A percentile compares a stretch with the other conserved stretches of the same genome.
phyloP scores from a whole-genome alignment of 805 yeast species.

The Metschnikowia kunwiensis region DNA sequence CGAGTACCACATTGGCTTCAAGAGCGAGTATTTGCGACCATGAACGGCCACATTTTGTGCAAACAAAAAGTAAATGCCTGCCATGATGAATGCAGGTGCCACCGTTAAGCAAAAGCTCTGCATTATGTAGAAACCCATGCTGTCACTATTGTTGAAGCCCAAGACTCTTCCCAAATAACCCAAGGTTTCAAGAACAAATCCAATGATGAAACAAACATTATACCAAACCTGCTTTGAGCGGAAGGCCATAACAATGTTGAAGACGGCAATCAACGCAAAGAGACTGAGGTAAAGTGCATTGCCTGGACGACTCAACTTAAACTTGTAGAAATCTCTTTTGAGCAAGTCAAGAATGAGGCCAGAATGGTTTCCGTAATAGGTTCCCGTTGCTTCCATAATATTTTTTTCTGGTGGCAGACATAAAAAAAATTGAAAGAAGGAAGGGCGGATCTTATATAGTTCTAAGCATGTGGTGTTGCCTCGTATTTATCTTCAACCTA shows the following conservation, averaged over 20 bases:
- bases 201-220: conserved; percentile 36
- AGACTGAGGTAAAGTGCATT: conserved; percentile 32
- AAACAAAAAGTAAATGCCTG: conserved; percentile 39
- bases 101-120: conserved; percentile 38
- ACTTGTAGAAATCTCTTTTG: conserved; percentile 29
- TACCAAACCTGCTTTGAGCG: conserved; percentile 40
- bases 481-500: too few species aligned
- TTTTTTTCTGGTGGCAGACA: too few species aligned
- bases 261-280: conserved; percentile 25
- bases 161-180: conserved; percentile 40
- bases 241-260: conserved; percentile 25
- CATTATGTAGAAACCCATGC: conserved; percentile 24
- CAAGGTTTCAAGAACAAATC: conserved; percentile 33
- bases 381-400: too few species aligned
- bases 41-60: conserved; percentile 40
- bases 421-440: too few species aligned
- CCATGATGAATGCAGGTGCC: conserved; percentile 45
- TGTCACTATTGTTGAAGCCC: conserved; percentile 24
- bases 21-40: conserved; percentile 35
- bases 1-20: conserved; percentile 44
- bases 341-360: neutral
- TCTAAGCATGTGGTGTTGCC: too few species aligned
- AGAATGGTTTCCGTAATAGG: too few species aligned
- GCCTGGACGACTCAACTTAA: conserved; percentile 26
- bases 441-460: too few species aligned